Conservation (phyloP, 106 monocot genomes). For the Narthecium ossifragum region DNA sequence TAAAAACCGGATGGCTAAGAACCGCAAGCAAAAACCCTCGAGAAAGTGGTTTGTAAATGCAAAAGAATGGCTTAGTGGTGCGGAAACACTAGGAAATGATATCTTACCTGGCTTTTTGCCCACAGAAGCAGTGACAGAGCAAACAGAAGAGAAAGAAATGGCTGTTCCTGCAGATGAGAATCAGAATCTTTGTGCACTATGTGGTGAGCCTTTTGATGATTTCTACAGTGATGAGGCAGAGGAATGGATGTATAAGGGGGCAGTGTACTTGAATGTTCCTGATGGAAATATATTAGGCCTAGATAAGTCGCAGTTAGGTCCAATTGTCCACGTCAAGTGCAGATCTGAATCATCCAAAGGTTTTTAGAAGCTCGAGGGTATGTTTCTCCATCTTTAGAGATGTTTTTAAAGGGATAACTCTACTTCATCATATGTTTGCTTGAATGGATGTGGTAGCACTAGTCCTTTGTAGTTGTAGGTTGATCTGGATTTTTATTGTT, state of each 20-base stretch:
- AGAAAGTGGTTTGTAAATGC: constrained; percentile 92
- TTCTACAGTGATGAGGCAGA: constrained; percentile 95
- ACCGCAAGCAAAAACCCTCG: constrained; percentile 86
- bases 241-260: constrained; percentile 97
- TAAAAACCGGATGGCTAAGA: constrained; percentile 73
- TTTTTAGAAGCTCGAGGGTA: constrained; percentile 24
- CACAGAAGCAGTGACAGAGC: constrained; percentile 48
- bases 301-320: constrained; percentile 60
- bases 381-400: no score
- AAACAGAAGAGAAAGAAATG: constrained; percentile 67
- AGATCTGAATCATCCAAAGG: constrained; percentile 51
- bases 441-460: no score
- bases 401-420: no score
- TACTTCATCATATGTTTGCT: no score
- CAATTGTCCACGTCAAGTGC: constrained; percentile 93
- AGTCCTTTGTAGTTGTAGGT: no score
- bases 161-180: constrained; percentile 90
- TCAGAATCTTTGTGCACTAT: constrained; percentile 84
- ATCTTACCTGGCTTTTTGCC: constrained; percentile 77
- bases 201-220: constrained; percentile 92
- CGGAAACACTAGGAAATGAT: constrained; percentile 78
- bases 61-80: constrained; percentile 86
- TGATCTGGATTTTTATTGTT: no score
- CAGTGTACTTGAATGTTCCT: constrained; percentile 84
- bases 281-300: constrained; percentile 55